phyloP scores from a whole-genome alignment of 176 grass and related monocot species.

The Leersia perrieri region DNA sequence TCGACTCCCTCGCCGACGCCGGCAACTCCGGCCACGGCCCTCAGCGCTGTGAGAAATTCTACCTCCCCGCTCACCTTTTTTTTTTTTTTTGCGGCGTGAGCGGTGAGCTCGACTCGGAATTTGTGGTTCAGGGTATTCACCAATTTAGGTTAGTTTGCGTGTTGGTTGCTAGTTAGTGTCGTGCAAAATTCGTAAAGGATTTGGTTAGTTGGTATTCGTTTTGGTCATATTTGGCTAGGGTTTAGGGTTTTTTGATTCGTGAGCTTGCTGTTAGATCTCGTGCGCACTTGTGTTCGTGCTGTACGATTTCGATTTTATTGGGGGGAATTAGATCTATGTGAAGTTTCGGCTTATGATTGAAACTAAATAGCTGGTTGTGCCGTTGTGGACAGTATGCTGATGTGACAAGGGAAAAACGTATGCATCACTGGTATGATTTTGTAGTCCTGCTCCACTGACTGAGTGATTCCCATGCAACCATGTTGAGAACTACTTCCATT shows the following conservation, averaged over 20 bases:
- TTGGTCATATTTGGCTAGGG: constrained; percentile 6
- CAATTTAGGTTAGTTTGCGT: background rate
- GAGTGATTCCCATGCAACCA: too few relatives aligned
- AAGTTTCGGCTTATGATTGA: background rate
- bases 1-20: constrained; percentile 28
- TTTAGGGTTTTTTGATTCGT: constrained; percentile 28
- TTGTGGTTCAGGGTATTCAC: background rate
- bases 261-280: constrained; percentile 3
- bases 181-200: background rate
- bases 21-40: constrained; percentile 10
- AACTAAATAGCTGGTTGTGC: background rate
- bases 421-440: background rate
- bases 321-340: background rate
- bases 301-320: background rate
- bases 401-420: background rate
- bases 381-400: background rate
- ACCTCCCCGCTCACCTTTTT: background rate
- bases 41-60: constrained; percentile 58
- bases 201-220: background rate
- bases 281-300: background rate
- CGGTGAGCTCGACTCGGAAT: background rate
- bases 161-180: background rate
- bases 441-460: background rate
- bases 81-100: background rate
- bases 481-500: background rate